A percentile compares a stretch with the other conserved stretches of the same genome.
phyloP scores from a whole-genome alignment of 805 yeast genomes.

The Saturnispora gosingensis region DNA sequence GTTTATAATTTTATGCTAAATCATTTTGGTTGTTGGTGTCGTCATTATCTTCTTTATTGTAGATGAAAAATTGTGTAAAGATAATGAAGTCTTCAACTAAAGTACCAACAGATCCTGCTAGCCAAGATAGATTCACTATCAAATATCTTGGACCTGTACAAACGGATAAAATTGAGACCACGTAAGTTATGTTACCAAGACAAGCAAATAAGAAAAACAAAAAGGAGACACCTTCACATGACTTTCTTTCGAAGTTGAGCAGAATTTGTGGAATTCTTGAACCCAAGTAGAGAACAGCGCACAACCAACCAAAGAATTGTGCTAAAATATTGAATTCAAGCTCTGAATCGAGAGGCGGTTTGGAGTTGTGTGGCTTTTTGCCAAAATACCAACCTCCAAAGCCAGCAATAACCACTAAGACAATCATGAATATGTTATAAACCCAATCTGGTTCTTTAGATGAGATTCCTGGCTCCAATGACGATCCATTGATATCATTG shows the following conservation, averaged over 20 bases:
- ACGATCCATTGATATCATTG: constrained; percentile 22
- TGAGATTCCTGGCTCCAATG: background rate
- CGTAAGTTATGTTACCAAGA: constrained; percentile 86
- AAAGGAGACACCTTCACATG: constrained; percentile 92
- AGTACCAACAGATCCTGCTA: constrained; percentile 87
- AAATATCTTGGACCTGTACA: constrained; percentile 63
- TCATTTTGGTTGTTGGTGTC: constrained; percentile 17
- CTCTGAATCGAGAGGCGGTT: constrained; percentile 31
- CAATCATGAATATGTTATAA: constrained; percentile 44
- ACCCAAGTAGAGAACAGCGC: constrained; percentile 70
- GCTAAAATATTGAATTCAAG: constrained; percentile 67
- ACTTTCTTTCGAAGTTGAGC: constrained; percentile 74
- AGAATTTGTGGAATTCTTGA: constrained; percentile 90
- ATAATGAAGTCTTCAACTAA: constrained; percentile 73
- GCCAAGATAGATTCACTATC: constrained; percentile 82
- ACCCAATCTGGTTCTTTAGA: constrained; percentile 17
- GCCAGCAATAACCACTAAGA: constrained; percentile 66
- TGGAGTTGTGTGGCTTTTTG: constrained; percentile 22
- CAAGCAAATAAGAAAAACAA: constrained; percentile 93
- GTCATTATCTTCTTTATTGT: constrained; percentile 34
- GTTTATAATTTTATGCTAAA: background rate
- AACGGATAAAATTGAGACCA: constrained; percentile 70
- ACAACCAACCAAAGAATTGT: constrained; percentile 77
- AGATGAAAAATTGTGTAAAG: constrained; percentile 76
- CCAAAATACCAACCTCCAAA: constrained; percentile 76